A percentile compares a stretch with the other conserved stretches of the same genome.
Conservation (phyloP, 495 filamentous ascomycete species). For the Penicillium steckii region DNA sequence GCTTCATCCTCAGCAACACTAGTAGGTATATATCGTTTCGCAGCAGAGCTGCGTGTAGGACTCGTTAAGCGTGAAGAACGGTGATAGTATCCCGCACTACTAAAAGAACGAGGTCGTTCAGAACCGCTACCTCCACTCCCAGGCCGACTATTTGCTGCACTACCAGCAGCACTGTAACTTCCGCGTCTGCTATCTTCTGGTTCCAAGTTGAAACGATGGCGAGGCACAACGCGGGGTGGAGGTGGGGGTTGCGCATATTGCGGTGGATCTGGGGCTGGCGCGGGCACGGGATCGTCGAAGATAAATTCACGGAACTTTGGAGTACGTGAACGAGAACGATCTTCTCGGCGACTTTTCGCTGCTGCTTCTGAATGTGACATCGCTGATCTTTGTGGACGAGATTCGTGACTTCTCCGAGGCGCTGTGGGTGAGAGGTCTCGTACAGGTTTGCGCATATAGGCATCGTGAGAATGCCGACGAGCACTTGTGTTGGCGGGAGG, state of each 20-base stretch:
- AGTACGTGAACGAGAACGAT: slow-evolving; percentile 21
- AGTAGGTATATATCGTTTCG: slow-evolving; percentile 21
- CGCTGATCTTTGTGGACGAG: slow-evolving; percentile 10
- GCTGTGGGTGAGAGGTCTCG: slow-evolving; percentile 32
- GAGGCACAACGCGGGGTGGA: slow-evolving; percentile 18
- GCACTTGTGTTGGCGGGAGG: slow-evolving; percentile 26
- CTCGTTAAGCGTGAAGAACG: slow-evolving; percentile 14
- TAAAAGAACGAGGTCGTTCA: slow-evolving; percentile 25
- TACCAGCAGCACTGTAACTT: slow-evolving; percentile 24
- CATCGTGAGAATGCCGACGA: slow-evolving; percentile 46
- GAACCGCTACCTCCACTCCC: slow-evolving; percentile 27
- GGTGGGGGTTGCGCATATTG: slow-evolving; percentile 19
- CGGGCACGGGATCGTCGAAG: slow-evolving; percentile 24
- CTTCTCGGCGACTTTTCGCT: slow-evolving; percentile 19
- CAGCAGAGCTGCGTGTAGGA: slow-evolving; percentile 12
- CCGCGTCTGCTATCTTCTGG: slow-evolving; percentile 18
- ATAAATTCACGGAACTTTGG: slow-evolving; percentile 31
- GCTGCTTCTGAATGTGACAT: slow-evolving; percentile 18
- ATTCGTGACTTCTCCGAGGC: slow-evolving; percentile 19
- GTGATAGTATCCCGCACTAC: slow-evolving; percentile 15
- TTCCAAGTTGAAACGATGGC: slow-evolving; percentile 18
- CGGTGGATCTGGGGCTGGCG: slow-evolving; percentile 27
- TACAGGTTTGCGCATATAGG: slow-evolving; percentile 34
- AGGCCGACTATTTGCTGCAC: slow-evolving; percentile 18
- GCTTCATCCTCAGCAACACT: slow-evolving; percentile 12